Evolutionary conservation across 1,139 yeast genomes (phyloP), one percentile per base, ranked within the genome.

Genomic region (Yamadazyma blattariae): DNA sequence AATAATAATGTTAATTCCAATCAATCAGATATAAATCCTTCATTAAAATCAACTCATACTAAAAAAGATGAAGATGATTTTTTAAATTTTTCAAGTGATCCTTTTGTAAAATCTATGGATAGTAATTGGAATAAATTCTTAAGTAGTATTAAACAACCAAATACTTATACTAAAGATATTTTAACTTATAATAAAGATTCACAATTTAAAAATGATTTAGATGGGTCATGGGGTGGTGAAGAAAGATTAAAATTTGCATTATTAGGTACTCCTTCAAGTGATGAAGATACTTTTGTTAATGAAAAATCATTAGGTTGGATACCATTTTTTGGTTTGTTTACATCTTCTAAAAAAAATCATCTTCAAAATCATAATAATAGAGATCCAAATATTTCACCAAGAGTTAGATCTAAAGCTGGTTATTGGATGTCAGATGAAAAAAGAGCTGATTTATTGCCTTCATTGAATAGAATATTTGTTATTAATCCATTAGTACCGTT

Each of bases 401-500:
- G 65, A 36, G 66, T 69, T n/a, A 51, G 77, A 33, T 69, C 81
- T 7, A 71, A 69, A 37, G 85, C 85, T 0, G 79, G 80, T 13
- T 79, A 79, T 51, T 80, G 86, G 86, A 75, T 79, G 75, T 71
- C 80, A 40, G 66, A 74, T 31, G 80, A 75, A 40, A 81, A 80
- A 46, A 66, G 82, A 40, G 78, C 77, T 33, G 79, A 79, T 45
- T 75, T 86, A 74, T 64, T 72, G 37, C 90, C 94, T 2, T 69
- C 74, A 19, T 50, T 87, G 15, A 67, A 67, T 37, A 65, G 79
- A 30, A 62, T 83, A 13, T 65, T 89, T 31, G 71, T 87, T 37
- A 79, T 79, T 46, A 87, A 85, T 54, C 94, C 95, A 11, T 78
- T 85, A 47, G 71, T 89, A 7, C 97, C 97, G 1, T 66, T 92